These are phyloP conservation scores for Salix caprea DNA, from an alignment of 345 rosid species.

Conservation along the genomic window DNA sequence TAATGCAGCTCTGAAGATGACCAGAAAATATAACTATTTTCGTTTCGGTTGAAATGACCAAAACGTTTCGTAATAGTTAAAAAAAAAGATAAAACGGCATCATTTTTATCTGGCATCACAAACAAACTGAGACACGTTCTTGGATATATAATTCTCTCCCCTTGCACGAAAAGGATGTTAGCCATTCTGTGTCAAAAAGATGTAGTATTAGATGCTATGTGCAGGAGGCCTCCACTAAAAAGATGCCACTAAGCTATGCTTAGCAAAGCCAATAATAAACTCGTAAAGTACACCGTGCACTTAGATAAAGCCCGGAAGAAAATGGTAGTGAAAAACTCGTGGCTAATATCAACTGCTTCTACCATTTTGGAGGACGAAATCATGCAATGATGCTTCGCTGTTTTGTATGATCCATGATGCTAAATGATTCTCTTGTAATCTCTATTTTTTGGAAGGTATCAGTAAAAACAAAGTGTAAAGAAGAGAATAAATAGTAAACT, in stretches of 20 bases:
- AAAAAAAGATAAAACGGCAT: too few species aligned
- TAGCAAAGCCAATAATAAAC: neutral
- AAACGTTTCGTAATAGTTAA: too few species aligned
- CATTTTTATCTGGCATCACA: neutral
- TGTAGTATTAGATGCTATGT: slow-evolving; percentile 30
- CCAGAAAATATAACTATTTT: too few species aligned
- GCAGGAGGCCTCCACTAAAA: slow-evolving; percentile 2
- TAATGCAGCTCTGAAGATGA: too few species aligned
- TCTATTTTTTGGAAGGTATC: slow-evolving; percentile 12
- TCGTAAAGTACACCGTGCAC: neutral
- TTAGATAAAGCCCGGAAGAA: neutral
- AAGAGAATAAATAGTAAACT: slow-evolving; percentile 10
- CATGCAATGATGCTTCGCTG: slow-evolving; percentile 22
- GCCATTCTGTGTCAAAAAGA: slow-evolving; percentile 14
- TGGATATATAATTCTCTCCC: neutral
- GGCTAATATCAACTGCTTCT: slow-evolving; percentile 1
- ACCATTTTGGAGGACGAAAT: slow-evolving; percentile 5
- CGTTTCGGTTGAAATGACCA: too few species aligned
- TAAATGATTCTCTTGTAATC: slow-evolving; percentile 14
- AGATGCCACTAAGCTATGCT: slow-evolving; percentile 9
- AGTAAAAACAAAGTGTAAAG: neutral
- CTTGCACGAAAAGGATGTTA: neutral
- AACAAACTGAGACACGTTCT: neutral
- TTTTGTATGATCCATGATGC: slow-evolving; percentile 6
- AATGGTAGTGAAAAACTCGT: slow-evolving; percentile 12